These are phyloP conservation scores for Monosporozyma servazzii DNA, from an alignment of 805 yeast species.

Conservation along the genomic window DNA sequence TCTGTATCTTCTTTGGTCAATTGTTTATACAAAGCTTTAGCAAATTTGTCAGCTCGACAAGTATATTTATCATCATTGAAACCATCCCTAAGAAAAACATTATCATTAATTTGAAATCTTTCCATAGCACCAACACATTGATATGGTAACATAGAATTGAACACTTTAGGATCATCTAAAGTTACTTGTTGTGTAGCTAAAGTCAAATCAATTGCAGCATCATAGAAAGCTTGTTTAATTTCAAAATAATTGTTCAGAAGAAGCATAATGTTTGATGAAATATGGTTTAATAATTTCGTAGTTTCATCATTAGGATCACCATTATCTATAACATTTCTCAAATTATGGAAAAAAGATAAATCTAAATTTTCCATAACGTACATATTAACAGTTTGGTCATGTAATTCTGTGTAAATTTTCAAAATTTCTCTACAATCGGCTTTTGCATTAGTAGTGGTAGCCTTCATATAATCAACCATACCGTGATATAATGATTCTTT, in stretches of 20 bases:
- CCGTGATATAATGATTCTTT: slow-evolving; percentile 10
- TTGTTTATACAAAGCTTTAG: slow-evolving; percentile 3
- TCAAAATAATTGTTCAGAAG: slow-evolving; percentile 57
- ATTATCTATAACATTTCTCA: slow-evolving; percentile 12
- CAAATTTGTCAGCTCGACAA: slow-evolving; percentile 3
- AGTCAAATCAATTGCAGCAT: slow-evolving; percentile 45
- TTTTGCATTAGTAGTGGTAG: slow-evolving; percentile 6
- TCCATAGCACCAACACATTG: slow-evolving; percentile 28
- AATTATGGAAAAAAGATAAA: slow-evolving; percentile 25
- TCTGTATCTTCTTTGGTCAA: slow-evolving; percentile 40
- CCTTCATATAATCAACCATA: slow-evolving; percentile 1
- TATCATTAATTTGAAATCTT: background rate
- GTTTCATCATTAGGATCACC: slow-evolving; percentile 17
- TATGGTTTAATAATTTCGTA: slow-evolving; percentile 25
- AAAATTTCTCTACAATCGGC: slow-evolving; percentile 16
- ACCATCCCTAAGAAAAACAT: background rate
- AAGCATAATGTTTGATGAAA: slow-evolving; percentile 18
- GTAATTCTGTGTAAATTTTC: slow-evolving; percentile 26
- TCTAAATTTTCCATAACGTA: slow-evolving; percentile 26
- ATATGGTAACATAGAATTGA: slow-evolving; percentile 52
- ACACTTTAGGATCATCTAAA: slow-evolving; percentile 65
- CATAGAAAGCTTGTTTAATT: slow-evolving; percentile 63
- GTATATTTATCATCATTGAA: background rate
- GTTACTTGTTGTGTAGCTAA: slow-evolving; percentile 64
- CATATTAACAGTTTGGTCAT: slow-evolving; percentile 19